Evolutionary conservation across 2,329 filamentous ascomycete genomes (phyloP).

Genomic region (Nigrospora oryzae): DNA sequence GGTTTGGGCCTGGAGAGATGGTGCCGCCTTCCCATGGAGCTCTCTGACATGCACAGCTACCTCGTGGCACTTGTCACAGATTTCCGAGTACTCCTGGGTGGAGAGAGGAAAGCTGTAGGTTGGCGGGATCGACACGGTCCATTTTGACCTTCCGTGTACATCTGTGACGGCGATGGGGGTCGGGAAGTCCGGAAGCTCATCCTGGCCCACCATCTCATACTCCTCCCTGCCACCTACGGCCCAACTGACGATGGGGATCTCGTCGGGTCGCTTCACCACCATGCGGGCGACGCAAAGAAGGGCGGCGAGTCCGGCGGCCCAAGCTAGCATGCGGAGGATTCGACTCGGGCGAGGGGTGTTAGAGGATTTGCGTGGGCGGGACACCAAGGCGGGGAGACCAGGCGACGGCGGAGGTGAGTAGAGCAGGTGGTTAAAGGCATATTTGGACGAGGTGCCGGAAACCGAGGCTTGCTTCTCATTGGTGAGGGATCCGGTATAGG

Average conservation of each 20-base stretch:
- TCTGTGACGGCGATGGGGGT: constrained; percentile 66
- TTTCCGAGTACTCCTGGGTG: constrained; percentile 57
- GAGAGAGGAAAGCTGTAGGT: constrained; percentile 58
- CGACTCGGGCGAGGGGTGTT: constrained; percentile 48
- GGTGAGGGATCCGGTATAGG: constrained; percentile 35
- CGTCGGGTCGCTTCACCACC: constrained; percentile 20
- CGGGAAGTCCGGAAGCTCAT: constrained; percentile 60
- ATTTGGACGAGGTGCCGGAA: constrained; percentile 53
- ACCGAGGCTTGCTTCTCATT: constrained; percentile 29
- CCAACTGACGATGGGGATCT: constrained; percentile 27
- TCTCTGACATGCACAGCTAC: constrained; percentile 51
- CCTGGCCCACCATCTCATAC: constrained; percentile 60
- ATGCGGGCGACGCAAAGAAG: constrained; percentile 40
- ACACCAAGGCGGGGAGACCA: constrained; percentile 58
- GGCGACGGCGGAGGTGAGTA: constrained; percentile 65
- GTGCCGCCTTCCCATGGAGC: constrained; percentile 31
- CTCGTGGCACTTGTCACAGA: constrained; percentile 60
- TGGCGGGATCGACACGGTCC: constrained; percentile 74
- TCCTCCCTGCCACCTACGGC: constrained; percentile 31
- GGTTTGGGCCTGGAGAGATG: constrained; percentile 34
- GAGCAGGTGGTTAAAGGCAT: constrained; percentile 59
- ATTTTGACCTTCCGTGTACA: constrained; percentile 54
- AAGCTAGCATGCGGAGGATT: constrained; percentile 46
- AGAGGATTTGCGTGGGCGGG: constrained; percentile 54
- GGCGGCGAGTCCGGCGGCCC: constrained; percentile 39